A percentile compares a stretch with the other conserved stretches of the same genome.
Evolutionary conservation across 495 filamentous ascomycete species (phyloP).

Genomic region (Aspergillus coremiiformis): DNA sequence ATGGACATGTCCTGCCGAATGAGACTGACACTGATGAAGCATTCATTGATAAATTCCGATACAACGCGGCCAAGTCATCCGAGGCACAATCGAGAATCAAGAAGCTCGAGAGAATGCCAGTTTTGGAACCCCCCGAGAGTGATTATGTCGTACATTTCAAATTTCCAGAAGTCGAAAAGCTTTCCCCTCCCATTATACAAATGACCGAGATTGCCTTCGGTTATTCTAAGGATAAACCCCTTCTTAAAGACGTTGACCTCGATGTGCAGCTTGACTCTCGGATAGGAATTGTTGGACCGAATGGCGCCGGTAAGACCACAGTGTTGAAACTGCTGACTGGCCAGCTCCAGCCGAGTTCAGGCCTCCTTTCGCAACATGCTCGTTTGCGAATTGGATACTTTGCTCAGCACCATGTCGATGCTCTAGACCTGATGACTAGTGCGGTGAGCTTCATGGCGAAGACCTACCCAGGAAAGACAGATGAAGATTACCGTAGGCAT

Average conservation of each 20-base stretch:
- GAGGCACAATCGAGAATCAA: slow-evolving; percentile 98
- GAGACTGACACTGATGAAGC: slow-evolving; percentile 35
- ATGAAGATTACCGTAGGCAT: slow-evolving; percentile 95
- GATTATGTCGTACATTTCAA: slow-evolving; percentile 97
- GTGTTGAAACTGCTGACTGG: slow-evolving; percentile 91
- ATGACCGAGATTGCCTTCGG: slow-evolving; percentile 92
- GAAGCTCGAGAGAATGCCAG: slow-evolving; percentile 94
- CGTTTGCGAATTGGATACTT: slow-evolving; percentile 91
- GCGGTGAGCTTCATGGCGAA: slow-evolving; percentile 95
- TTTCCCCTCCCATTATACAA: slow-evolving; percentile 95
- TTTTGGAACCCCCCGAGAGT: slow-evolving; percentile 81
- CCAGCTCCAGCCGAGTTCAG: slow-evolving; percentile 67
- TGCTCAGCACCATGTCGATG: slow-evolving; percentile 97
- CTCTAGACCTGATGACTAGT: slow-evolving; percentile 77
- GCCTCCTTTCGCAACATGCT: slow-evolving; percentile 79
- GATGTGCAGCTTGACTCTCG: slow-evolving; percentile 97
- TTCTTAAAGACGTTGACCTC: slow-evolving; percentile 81
- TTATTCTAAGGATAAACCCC: slow-evolving; percentile 70
- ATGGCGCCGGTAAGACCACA: slow-evolving; percentile 97
- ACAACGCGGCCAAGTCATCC: slow-evolving; percentile 98
- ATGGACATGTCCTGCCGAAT: neutral
- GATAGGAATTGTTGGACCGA: slow-evolving; percentile 97
- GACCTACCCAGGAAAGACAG: slow-evolving; percentile 78
- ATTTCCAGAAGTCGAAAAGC: slow-evolving; percentile 96
- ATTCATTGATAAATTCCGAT: slow-evolving; percentile 99